phyloP scores from a whole-genome alignment of 2,329 filamentous ascomycete species.

The Phialemonium atrogriseum region DNA sequence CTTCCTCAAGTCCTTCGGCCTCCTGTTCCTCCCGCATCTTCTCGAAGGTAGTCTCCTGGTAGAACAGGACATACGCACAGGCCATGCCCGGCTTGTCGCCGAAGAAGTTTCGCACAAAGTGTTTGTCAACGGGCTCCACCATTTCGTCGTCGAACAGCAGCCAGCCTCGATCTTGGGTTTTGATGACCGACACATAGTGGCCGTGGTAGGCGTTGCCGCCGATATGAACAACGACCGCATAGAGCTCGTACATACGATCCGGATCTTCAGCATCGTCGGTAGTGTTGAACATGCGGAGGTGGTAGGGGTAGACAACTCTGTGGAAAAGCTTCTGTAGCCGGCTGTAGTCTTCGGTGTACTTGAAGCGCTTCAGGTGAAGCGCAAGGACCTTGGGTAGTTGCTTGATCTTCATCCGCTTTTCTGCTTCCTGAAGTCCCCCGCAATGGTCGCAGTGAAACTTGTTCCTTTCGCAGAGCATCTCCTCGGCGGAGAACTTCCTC shows the following conservation, averaged over 20 bases:
- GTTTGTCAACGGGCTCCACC: conserved; percentile 95
- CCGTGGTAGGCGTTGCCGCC: conserved; percentile 95
- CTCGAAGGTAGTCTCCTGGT: conserved; percentile 77
- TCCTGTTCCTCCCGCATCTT: conserved; percentile 71
- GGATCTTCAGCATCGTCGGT: conserved; percentile 92
- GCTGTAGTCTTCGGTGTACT: conserved; percentile 94
- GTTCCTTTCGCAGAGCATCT: conserved; percentile 97
- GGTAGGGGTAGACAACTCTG: conserved; percentile 92
- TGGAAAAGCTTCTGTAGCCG: conserved; percentile 94
- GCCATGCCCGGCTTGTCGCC: conserved; percentile 86
- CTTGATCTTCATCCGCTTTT: conserved; percentile 99
- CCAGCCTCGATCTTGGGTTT: conserved; percentile 94
- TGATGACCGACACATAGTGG: conserved; percentile 96
- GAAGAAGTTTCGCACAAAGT: conserved; percentile 95
- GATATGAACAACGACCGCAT: conserved; percentile 95
- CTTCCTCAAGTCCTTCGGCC: conserved; percentile 62
- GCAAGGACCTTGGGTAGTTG: conserved; percentile 84
- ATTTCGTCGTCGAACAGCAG: conserved; percentile 96
- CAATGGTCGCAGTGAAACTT: conserved; percentile 99
- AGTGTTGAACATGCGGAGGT: conserved; percentile 93
- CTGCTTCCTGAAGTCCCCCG: conserved; percentile 90
- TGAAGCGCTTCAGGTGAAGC: conserved; percentile 92
- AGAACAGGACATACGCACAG: conserved; percentile 95
- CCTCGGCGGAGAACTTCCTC: conserved; percentile 92
- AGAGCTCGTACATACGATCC: conserved; percentile 90